Conservation (phyloP, 2,329 filamentous ascomycete genomes). For the Lizonia empirigonia region DNA sequence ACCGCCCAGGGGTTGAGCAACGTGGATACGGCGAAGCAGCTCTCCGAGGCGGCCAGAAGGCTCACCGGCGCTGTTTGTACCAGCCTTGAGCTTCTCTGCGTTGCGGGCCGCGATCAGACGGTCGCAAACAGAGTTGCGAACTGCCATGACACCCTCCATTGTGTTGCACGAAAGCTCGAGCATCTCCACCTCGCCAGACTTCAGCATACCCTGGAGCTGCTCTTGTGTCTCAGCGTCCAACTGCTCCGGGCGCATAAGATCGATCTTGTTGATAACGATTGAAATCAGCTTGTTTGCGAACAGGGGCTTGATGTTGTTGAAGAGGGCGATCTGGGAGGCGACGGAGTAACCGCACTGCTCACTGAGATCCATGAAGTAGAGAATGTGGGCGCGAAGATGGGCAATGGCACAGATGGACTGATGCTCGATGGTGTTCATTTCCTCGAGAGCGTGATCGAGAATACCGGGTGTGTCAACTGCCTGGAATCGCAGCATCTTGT, state of each 20-base stretch:
- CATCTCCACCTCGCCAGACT: conserved; percentile 88
- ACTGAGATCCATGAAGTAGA: conserved; percentile 98
- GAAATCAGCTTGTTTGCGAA: conserved; percentile 98
- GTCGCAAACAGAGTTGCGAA: conserved; percentile 95
- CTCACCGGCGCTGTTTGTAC: conserved; percentile 78
- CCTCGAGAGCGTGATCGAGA: conserved; percentile 93
- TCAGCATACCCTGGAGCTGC: conserved; percentile 78
- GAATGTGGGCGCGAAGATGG: conserved; percentile 89
- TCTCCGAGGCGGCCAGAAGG: conserved; percentile 83
- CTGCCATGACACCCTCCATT: conserved; percentile 88
- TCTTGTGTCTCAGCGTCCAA: conserved; percentile 78
- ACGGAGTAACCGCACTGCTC: conserved; percentile 97
- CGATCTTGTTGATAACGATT: conserved; percentile 97
- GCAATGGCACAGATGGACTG: conserved; percentile 98
- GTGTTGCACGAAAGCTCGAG: conserved; percentile 95
- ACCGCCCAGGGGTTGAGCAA: conserved; percentile 89
- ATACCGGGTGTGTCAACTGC: conserved; percentile 99
- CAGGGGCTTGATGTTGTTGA: conserved; percentile 90
- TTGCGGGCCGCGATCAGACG: conserved; percentile 91
- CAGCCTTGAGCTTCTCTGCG: conserved; percentile 90
- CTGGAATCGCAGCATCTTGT: conserved; percentile 88
- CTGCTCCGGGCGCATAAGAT: conserved; percentile 86
- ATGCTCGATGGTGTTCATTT: conserved; percentile 99
- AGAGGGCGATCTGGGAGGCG: conserved; percentile 88
- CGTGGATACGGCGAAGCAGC: conserved; percentile 92